Evolutionary conservation across 495 filamentous ascomycete species (phyloP).

Genomic region (Xylona heveae): DNA sequence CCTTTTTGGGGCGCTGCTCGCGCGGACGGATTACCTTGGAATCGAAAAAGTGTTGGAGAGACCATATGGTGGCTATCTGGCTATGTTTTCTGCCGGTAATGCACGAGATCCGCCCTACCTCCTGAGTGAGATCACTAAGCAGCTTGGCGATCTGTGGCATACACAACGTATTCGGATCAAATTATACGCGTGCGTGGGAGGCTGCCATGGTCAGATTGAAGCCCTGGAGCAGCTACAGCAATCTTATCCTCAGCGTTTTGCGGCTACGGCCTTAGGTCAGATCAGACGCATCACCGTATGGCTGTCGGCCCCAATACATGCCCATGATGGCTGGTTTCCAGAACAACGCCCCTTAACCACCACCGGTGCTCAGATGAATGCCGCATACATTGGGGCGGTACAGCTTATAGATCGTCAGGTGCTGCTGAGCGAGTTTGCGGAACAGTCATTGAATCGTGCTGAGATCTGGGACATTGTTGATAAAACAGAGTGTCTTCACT

Average conservation of each 20-base stretch:
- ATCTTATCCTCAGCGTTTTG: constrained; percentile 9
- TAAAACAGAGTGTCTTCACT: constrained; percentile 18
- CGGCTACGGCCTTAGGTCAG: constrained; percentile 4
- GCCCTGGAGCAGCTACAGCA: constrained; percentile 11
- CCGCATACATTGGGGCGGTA: constrained; percentile 19
- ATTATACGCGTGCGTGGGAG: constrained; percentile 19
- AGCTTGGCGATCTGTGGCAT: constrained; percentile 19
- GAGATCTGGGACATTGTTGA: constrained; percentile 17
- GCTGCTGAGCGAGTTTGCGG: constrained; percentile 14
- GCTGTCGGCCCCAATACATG: constrained; percentile 13
- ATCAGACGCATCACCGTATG: constrained; percentile 14
- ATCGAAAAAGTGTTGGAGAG: constrained; percentile 24
- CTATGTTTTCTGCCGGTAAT: constrained; percentile 17
- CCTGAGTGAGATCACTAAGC: constrained; percentile 14
- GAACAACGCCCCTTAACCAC: constrained; percentile 15
- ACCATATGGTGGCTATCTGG: constrained; percentile 21
- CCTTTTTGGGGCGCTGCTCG: constrained; percentile 19
- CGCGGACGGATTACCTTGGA: constrained; percentile 18
- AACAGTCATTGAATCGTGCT: constrained; percentile 17
- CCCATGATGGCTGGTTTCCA: constrained; percentile 21
- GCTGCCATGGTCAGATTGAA: constrained; percentile 16
- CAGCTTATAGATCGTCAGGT: constrained; percentile 21
- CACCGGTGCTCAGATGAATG: constrained; percentile 24
- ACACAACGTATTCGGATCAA: constrained; percentile 18
- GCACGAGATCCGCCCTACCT: constrained; percentile 13